Evolutionary conservation across 139 green algal genomes (phyloP), one percentile per base, ranked within the genome.

Genomic region (Closterium sp.): DNA sequence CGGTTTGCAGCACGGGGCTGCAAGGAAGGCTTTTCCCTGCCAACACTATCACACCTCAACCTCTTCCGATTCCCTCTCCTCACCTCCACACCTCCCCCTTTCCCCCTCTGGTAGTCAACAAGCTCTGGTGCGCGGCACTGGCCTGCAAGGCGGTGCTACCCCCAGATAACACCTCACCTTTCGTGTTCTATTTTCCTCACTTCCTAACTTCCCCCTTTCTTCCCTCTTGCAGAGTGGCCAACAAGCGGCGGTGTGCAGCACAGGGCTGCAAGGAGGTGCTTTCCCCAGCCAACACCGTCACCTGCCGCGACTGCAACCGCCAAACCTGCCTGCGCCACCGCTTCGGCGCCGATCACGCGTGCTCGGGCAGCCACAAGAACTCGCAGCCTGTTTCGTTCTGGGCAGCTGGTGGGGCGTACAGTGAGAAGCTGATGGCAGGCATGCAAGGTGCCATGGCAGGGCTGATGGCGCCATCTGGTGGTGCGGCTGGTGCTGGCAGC

Each of bases 241-340:
- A 94, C 70, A 94, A 94, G 92, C 87, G 34, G 0, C 50, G 86
- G n/a, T 94, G 92, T 86, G 90, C 90, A 1, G 92, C 91, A 9
- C n/a, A 86, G 45, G 87, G 87, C n/a, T 94, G 92, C 79, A 94
- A 94, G 89, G 92, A 94, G 45, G 24, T 70, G 31, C 89, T 94
- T 1, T 90, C 92, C 10, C 93, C 93, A 50, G 93, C 92, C n/a
- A 94, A 94, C 62, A 93, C 31, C 31, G 86, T 94, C 22, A 84
- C n/a, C 32, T 94, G 92, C 89, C 73, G 85, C 9, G 92, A 91
- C 86, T 94, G 92, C 84, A 9, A 7, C 19, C 30, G 79, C 70
- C 90, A 94, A 17, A 88, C 50, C 42, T 94, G 92, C 42, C 87
- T 94, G 21, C 94, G 89, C 34, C 92, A 94, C 89, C 90, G 92